Evolutionary conservation across 2,329 filamentous ascomycete species (phyloP).

Genomic region (Pseudocercospora musae): DNA sequence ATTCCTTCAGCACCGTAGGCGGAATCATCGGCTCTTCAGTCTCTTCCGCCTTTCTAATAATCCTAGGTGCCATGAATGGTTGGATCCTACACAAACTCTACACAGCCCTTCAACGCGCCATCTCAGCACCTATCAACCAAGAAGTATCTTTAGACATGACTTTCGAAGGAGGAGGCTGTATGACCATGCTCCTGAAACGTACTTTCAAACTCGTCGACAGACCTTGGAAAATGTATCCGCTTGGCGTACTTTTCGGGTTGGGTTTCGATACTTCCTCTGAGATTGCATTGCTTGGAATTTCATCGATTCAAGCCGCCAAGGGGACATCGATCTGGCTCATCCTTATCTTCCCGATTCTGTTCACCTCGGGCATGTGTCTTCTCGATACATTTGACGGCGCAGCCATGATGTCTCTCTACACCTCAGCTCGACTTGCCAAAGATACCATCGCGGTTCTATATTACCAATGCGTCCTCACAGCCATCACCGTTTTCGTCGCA

Average conservation of each 20-base stretch:
- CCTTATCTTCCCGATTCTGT: slow-evolving; percentile 82
- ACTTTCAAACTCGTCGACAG: slow-evolving; percentile 70
- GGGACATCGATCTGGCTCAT: slow-evolving; percentile 94
- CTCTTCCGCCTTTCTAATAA: slow-evolving; percentile 75
- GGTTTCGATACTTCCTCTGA: slow-evolving; percentile 96
- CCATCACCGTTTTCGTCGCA: slow-evolving; percentile 77
- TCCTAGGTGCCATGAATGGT: slow-evolving; percentile 78
- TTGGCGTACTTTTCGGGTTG: slow-evolving; percentile 80
- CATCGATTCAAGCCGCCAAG: slow-evolving; percentile 77
- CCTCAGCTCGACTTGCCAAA: slow-evolving; percentile 69
- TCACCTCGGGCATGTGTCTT: slow-evolving; percentile 93
- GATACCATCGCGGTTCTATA: slow-evolving; percentile 89
- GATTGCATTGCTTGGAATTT: slow-evolving; percentile 86
- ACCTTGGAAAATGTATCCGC: slow-evolving; percentile 94
- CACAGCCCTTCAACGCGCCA: slow-evolving; percentile 61
- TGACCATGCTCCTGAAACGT: slow-evolving; percentile 67
- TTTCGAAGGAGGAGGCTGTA: slow-evolving; percentile 72
- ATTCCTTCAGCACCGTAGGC: slow-evolving; percentile 73
- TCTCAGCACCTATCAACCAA: slow-evolving; percentile 47
- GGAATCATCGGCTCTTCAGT: slow-evolving; percentile 88
- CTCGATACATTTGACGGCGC: slow-evolving; percentile 90
- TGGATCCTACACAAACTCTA: slow-evolving; percentile 81
- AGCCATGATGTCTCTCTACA: slow-evolving; percentile 92
- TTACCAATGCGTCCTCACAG: slow-evolving; percentile 84
- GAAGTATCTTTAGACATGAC: slow-evolving; percentile 49